Percentiles rank a stretch among this genome's conserved stretches.
Conservation (phyloP, 73 alveolate species). For the Blepharisma japonicum region DNA sequence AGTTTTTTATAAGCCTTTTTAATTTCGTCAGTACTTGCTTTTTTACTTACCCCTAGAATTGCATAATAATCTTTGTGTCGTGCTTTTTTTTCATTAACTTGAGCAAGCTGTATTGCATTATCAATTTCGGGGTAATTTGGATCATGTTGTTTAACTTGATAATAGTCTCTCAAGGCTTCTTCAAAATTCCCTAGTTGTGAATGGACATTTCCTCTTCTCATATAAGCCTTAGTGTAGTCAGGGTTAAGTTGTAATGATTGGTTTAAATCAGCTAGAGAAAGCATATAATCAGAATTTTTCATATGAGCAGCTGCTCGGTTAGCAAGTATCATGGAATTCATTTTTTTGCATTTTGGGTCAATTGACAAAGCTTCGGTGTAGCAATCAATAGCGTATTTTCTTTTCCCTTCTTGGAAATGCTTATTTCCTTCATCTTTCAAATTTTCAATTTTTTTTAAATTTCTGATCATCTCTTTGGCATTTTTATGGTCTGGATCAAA, state of each 20-base stretch:
- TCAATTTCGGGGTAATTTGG: slow-evolving; percentile 40
- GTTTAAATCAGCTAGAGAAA: slow-evolving; percentile 84
- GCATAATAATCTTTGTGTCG: slow-evolving; percentile 86
- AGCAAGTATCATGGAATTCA: slow-evolving; percentile 76
- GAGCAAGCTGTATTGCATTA: not conserved
- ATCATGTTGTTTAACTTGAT: slow-evolving; percentile 81
- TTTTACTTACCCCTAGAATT: slow-evolving; percentile 76
- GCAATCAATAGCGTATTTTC: slow-evolving; percentile 80
- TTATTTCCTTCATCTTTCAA: slow-evolving; percentile 81
- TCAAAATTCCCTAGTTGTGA: slow-evolving; percentile 75
- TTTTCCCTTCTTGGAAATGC: slow-evolving; percentile 59
- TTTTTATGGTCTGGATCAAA: slow-evolving; percentile 63
- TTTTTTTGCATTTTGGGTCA: slow-evolving; percentile 73
- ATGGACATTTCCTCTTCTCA: slow-evolving; percentile 86
- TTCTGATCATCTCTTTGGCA: slow-evolving; percentile 41
- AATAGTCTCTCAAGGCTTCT: slow-evolving; percentile 88
- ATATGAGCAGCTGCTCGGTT: slow-evolving; percentile 84
- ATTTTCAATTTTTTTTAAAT: slow-evolving; percentile 56
- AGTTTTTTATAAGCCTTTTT: slow-evolving; percentile 80
- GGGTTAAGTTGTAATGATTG: slow-evolving; percentile 80
- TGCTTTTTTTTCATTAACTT: slow-evolving; percentile 5
- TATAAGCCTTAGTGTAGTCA: slow-evolving; percentile 81
- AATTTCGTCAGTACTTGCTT: slow-evolving; percentile 71
- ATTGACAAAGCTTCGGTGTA: slow-evolving; percentile 82
- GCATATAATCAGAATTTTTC: slow-evolving; percentile 61